Conservation (phyloP, 2,329 filamentous ascomycete genomes). For the Colletotrichum salicis region DNA sequence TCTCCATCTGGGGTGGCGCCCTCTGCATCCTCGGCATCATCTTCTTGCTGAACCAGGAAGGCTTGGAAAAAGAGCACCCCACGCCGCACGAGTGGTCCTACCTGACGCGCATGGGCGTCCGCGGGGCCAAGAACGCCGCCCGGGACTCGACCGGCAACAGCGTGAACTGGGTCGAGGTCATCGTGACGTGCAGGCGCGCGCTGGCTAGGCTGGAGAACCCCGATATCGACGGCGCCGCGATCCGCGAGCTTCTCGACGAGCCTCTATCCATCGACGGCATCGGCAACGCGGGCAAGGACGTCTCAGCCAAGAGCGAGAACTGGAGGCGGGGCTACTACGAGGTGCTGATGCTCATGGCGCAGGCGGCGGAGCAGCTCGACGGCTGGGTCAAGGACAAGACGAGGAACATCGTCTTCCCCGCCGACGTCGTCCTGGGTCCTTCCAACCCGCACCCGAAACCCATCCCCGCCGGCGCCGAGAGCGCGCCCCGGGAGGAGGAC, state of each 20-base stretch:
- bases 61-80: conserved; percentile 78
- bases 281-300: conserved; percentile 69
- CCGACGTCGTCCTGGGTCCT: conserved; percentile 80
- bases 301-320: conserved; percentile 79
- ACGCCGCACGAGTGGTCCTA: conserved; percentile 86
- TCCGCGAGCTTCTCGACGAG: conserved; percentile 67
- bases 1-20: conserved; percentile 73
- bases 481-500: conserved; percentile 78
- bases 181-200: conserved; percentile 67
- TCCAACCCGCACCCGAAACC: conserved; percentile 85
- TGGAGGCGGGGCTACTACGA: conserved; percentile 91
- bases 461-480: conserved; percentile 70
- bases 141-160: conserved; percentile 62
- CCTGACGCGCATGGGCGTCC: conserved; percentile 73
- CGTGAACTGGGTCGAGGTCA: conserved; percentile 75
- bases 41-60: conserved; percentile 77
- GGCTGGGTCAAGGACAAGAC: conserved; percentile 79
- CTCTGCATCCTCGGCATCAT: conserved; percentile 69
- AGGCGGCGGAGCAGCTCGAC: conserved; percentile 82
- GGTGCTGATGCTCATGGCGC: conserved; percentile 79
- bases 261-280: conserved; percentile 64
- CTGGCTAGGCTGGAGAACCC: conserved; percentile 77
- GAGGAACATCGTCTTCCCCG: conserved; percentile 74
- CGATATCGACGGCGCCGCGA: conserved; percentile 72
- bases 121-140: conserved; percentile 70